Percentiles rank a stretch among this genome's conserved stretches.
Evolutionary conservation across 1,284 basidiomycete species (phyloP).

Genomic region (Apiotrichum mycotoxinovorans): DNA sequence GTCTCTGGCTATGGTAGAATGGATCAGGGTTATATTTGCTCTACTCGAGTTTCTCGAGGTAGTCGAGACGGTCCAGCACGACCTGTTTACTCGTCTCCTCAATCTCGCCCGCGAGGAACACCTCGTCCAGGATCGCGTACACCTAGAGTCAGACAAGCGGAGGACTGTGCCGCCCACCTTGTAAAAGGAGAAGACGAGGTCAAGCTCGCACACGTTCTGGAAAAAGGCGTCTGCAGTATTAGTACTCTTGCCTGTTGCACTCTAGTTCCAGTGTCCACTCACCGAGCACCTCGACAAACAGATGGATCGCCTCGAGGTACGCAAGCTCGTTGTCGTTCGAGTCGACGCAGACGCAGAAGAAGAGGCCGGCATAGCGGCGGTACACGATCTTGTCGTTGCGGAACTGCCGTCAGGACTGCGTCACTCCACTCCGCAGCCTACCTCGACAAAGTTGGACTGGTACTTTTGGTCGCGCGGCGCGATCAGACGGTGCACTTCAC

Average conservation of each 20-base stretch:
- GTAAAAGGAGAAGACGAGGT: constrained; percentile 98
- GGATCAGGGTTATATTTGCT: no score
- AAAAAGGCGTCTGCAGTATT: constrained; percentile 86
- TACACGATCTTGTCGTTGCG: constrained; percentile 94
- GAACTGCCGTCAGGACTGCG: constrained; percentile 63
- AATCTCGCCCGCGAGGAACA: constrained; percentile 97
- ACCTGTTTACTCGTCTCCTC: constrained; percentile 97
- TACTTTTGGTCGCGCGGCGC: constrained; percentile 98
- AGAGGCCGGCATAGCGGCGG: constrained; percentile 91
- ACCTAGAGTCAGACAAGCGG: constrained; percentile 57
- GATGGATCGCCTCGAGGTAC: constrained; percentile 93
- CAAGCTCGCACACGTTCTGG: constrained; percentile 93
- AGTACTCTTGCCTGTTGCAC: background rate
- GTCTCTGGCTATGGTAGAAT: background rate
- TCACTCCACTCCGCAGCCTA: constrained; percentile 39
- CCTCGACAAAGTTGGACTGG: constrained; percentile 98
- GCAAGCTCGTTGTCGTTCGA: constrained; percentile 97
- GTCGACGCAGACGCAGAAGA: constrained; percentile 97
- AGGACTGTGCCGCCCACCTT: constrained; percentile 59
- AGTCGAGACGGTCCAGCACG: constrained; percentile 81
- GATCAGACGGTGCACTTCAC: constrained; percentile 91
- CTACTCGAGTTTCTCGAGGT: constrained; percentile 75
- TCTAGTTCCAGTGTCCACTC: constrained; percentile 46
- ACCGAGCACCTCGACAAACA: constrained; percentile 98
- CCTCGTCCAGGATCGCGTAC: constrained; percentile 95